Conservation (phyloP, 2,329 filamentous ascomycete genomes). For the Diaporthe citri region DNA sequence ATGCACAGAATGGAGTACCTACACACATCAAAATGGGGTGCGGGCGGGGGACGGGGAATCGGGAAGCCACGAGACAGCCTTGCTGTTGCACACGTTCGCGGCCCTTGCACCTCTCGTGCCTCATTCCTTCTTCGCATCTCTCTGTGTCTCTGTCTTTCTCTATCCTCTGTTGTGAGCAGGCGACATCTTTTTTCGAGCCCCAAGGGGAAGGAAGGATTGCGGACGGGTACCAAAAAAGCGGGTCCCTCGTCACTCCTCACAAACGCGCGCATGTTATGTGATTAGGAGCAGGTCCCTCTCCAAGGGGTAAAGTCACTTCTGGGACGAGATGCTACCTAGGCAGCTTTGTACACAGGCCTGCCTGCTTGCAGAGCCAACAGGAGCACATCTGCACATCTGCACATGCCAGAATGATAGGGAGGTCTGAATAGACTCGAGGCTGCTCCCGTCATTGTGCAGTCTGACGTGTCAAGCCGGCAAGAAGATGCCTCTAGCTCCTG, state of each 20-base stretch:
- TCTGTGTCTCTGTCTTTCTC: background rate
- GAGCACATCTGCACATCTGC: background rate
- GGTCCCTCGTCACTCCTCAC: background rate
- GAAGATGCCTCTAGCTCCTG: background rate
- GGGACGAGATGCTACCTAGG: background rate
- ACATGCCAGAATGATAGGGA: conserved; percentile 8
- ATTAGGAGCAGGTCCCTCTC: background rate
- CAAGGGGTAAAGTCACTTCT: background rate
- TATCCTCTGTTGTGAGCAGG: background rate
- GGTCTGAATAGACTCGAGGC: conserved; percentile 3
- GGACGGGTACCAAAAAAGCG: background rate
- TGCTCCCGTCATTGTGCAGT: conserved; percentile 19
- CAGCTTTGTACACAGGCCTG: background rate
- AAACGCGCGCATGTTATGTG: conserved; percentile 28
- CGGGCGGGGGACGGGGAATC: background rate
- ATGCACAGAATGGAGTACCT: background rate
- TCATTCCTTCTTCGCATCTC: background rate
- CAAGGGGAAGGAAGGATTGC: conserved; percentile 2
- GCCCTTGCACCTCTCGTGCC: conserved; percentile 4
- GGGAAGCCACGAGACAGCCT: conserved; percentile 35
- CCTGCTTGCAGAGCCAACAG: background rate
- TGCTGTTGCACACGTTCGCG: conserved; percentile 10
- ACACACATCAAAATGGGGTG: background rate
- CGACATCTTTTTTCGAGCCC: background rate
- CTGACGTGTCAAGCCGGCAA: conserved; percentile 26